These are phyloP conservation scores for Leccinum variicolor DNA, from an alignment of 768 basidiomycete species.

Conservation along the genomic window DNA sequence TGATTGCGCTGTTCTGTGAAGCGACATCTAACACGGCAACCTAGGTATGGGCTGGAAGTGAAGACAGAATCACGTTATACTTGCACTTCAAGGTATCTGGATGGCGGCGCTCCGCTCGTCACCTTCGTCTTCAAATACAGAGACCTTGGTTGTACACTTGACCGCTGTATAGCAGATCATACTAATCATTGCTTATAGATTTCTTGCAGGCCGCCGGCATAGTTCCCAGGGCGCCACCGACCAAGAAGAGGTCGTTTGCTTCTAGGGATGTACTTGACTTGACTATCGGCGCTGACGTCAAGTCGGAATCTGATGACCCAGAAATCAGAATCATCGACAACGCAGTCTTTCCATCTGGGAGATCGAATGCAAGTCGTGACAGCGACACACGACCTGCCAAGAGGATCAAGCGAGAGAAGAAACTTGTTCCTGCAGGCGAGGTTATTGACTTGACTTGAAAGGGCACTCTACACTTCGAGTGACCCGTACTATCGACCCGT, in stretches of 20 bases:
- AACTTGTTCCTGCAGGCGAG: conserved; percentile 14
- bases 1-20: not conserved
- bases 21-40: not conserved
- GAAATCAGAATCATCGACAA: conserved; percentile 10
- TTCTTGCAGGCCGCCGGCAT: conserved; percentile 29
- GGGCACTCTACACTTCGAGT: not conserved
- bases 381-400: conserved; percentile 14
- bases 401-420: conserved; percentile 27
- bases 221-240: conserved; percentile 13
- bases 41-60: conserved; percentile 25
- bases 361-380: not conserved
- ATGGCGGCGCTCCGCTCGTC: conserved; percentile 15
- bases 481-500: not conserved
- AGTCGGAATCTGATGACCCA: conserved; percentile 4
- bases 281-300: conserved; percentile 7
- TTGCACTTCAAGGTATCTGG: conserved; percentile 1
- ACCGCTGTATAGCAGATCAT: not conserved
- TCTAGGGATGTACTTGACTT: conserved; percentile 22
- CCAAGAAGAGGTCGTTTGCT: not conserved
- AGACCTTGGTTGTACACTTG: conserved; percentile 21
- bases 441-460: conserved; percentile 31
- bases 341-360: conserved; percentile 2
- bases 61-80: not conserved
- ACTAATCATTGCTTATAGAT: conserved; percentile 10
- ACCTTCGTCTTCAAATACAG: conserved; percentile 32